Base-by-base conservation (phyloP, 2,329 filamentous ascomycete species). In the Colletotrichum sp. region DNA sequence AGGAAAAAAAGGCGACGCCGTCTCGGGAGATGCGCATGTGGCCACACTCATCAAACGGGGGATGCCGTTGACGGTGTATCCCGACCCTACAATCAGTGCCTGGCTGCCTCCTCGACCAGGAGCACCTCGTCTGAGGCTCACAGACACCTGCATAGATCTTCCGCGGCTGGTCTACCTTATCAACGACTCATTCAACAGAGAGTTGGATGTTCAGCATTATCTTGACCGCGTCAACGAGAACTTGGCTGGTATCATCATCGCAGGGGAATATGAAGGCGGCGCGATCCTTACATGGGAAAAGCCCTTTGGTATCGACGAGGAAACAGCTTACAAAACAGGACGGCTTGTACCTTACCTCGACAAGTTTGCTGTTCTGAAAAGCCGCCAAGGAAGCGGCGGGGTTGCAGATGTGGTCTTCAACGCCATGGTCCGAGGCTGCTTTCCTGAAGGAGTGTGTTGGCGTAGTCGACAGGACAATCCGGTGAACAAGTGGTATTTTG, bases 401-500 rank as follows among this genome's bases (percentile, higher is more conserved):
- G 96, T 99, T 5, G 96, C 97, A 2, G 97, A 99, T 82, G 94
- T 99, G 52, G 94, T 99, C 9, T 99, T 99, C 86, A 98, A 98
- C 78, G 94, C 96, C 39, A 98, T 99, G 95, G 95, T 98, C 7
- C 91, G 95, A 32, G 92, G 93, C 25, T 98, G 96, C 80, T 98
- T 99, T 79, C 96, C 96, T 0, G 86, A 92, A 4, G 97, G 97
- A 1, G 95, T 99, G 3, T 98, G 96, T 82, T 99, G 97, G 97
- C 90, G 96, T 72, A 98, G 95, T 82, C 89, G 97, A 68, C 94
- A 94, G 81, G 92, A 96, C 82, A 99, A 99, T 82, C 96, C 96
- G 0, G 97, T 99, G 6, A 99, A 99, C 83, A 98, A 98, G 83
- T 99, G 97, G 97, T 99, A 99, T 84, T 98, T 99, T 85, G 97